A percentile compares a stretch with the other conserved stretches of the same genome.
These are phyloP conservation scores for Oidium heveae DNA, from an alignment of 2,329 filamentous ascomycete species.

Conservation along the genomic window DNA sequence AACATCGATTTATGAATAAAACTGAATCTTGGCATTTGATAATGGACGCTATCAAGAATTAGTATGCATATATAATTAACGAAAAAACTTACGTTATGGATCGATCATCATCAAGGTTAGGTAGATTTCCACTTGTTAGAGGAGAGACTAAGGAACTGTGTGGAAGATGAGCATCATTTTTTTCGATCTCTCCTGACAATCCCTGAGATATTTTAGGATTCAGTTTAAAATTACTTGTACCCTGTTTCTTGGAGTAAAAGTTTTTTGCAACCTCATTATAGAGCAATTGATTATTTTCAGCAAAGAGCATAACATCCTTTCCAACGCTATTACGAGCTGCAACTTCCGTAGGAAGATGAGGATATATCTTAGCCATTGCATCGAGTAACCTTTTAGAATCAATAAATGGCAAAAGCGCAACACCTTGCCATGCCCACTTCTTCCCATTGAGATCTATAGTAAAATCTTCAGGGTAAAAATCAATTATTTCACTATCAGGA, in stretches of 20 bases:
- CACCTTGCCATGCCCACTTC: conserved; percentile 95
- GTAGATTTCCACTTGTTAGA: conserved; percentile 43
- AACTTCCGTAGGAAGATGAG: conserved; percentile 53
- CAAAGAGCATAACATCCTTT: conserved; percentile 60
- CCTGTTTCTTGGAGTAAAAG: conserved; percentile 82
- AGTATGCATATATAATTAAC: background rate
- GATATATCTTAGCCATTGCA: conserved; percentile 66
- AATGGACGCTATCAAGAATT: conserved; percentile 42
- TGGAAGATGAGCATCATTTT: conserved; percentile 62
- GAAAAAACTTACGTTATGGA: conserved; percentile 29
- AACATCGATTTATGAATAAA: conserved; percentile 84
- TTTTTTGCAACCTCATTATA: conserved; percentile 65
- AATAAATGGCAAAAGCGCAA: conserved; percentile 84
- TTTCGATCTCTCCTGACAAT: conserved; percentile 55
- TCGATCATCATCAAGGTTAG: conserved; percentile 59
- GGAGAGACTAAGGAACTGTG: conserved; percentile 62
- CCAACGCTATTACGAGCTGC: conserved; percentile 54
- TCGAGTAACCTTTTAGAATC: conserved; percentile 66
- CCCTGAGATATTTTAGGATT: conserved; percentile 54
- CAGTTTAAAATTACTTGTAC: conserved; percentile 38
- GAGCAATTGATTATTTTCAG: conserved; percentile 50
- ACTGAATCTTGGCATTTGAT: conserved; percentile 49
- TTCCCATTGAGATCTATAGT: conserved; percentile 87
- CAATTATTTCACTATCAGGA: conserved; percentile 71
- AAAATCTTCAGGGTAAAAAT: conserved; percentile 94